Base-by-base conservation (phyloP, 495 filamentous ascomycete species). In the Neurospora tetrasperma region DNA sequence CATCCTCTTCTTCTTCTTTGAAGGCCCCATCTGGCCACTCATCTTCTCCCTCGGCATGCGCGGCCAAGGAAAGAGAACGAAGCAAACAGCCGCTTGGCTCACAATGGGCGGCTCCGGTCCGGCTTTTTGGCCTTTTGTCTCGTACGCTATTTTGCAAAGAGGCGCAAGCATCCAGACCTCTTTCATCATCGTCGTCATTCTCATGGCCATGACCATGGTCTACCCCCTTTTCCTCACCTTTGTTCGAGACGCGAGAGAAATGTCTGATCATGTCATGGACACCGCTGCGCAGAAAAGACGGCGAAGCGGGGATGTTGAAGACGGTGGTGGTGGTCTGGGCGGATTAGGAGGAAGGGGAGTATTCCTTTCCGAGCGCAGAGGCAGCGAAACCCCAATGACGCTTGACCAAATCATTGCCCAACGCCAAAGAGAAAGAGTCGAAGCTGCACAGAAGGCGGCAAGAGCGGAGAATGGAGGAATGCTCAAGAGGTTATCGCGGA, bases 21-120 rank as follows among this genome's bases (percentile, higher is more conserved):
- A 92, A 79, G 89, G 88, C 3, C 88, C 86, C 69, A 87, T 91
- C 79, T 94, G 90, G 84, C 90, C 92, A 0, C 87, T 91, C 8
- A 89, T 92, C 71, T 92, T 91, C 80, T 85, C 88, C 4, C 84
- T 93, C 3, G 87, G 88, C 4, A 84, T 94, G 40, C 87, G 91
- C 66, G 91, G 91, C 1, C 86, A 93, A 35, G 92, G 91, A 5
- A 84, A 85, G 14, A 86, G 89, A 72, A 93, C 90, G 2, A 94
- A 94, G 80, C 84, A 87, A 20, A 90, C 89, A 12, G 88, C 89
- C 2, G 90, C 88, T 4, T 89, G 85, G 80, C 79, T 93, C 48
- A 91, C 92, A 0, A 88, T 90, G 74, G 88, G 87, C 27, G 88
- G 88, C 38, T 88, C 83, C 8, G 91, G 91, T 18, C 90, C 90